phyloP scores from a whole-genome alignment of 177 flowering plant genomes.

The Telopea speciosissima region DNA sequence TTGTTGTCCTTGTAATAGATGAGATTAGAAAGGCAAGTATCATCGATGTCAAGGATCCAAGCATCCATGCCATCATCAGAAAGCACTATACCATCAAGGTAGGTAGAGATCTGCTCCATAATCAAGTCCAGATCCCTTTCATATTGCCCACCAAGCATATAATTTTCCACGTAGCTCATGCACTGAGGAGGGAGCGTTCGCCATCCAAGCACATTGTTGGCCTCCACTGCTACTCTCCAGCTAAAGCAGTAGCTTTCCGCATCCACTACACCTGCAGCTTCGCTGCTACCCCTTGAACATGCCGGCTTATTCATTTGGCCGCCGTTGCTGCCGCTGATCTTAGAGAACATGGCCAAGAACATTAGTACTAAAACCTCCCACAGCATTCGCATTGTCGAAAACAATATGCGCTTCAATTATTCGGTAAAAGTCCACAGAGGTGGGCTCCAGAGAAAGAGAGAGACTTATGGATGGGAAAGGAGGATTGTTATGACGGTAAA shows the following conservation, averaged over 20 bases:
- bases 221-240: slow-evolving; percentile 80
- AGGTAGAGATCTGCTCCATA: slow-evolving; percentile 41
- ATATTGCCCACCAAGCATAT: slow-evolving; percentile 76
- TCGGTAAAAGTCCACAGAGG: too few species aligned
- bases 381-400: slow-evolving; percentile 4
- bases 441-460: background rate
- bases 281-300: slow-evolving; percentile 2
- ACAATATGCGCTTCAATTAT: background rate
- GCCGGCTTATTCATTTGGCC: slow-evolving; percentile 3
- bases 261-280: background rate
- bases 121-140: slow-evolving; percentile 41
- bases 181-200: slow-evolving; percentile 65
- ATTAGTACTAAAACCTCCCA: slow-evolving; percentile 16
- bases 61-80: slow-evolving; percentile 57
- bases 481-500: background rate
- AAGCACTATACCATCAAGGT: slow-evolving; percentile 24
- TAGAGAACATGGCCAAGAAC: slow-evolving; percentile 12
- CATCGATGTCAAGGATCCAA: slow-evolving; percentile 82
- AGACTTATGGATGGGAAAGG: background rate
- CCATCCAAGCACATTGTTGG: slow-evolving; percentile 61
- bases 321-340: background rate
- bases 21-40: slow-evolving; percentile 77
- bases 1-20: slow-evolving; percentile 33
- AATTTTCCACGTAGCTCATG: slow-evolving; percentile 37
- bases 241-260: slow-evolving; percentile 44